phyloP scores from a whole-genome alignment of 2,329 filamentous ascomycete species.

The Ophiostoma piceae region DNA sequence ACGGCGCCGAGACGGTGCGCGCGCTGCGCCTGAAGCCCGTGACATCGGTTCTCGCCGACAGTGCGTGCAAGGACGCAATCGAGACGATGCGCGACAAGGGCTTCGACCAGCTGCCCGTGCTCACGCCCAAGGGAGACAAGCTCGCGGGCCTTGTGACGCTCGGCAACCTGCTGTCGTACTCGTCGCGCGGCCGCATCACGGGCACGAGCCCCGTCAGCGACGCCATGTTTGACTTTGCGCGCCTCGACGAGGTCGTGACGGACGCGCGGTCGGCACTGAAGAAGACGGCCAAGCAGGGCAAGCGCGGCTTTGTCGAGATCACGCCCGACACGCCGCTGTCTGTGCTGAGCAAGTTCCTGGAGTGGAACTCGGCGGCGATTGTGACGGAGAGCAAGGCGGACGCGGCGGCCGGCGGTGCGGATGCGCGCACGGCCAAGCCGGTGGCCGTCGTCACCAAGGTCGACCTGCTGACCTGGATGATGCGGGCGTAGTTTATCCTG shows the following conservation, averaged over 20 bases:
- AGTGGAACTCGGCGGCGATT: conserved; percentile 95
- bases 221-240: conserved; percentile 95
- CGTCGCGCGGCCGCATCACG: conserved; percentile 75
- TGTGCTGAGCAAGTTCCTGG: conserved; percentile 84
- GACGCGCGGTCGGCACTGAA: conserved; percentile 54
- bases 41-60: conserved; percentile 69
- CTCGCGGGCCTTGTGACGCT: conserved; percentile 92
- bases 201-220: conserved; percentile 69
- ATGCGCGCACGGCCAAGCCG: conserved; percentile 62
- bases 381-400: conserved; percentile 65
- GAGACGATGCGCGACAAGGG: conserved; percentile 98
- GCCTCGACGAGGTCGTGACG: conserved; percentile 83
- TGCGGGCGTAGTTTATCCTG: conserved; percentile 51
- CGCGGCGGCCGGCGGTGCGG: conserved; percentile 33
- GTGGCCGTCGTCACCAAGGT: conserved; percentile 94
- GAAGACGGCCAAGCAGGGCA: conserved; percentile 33
- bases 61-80: conserved; percentile 77
- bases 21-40: conserved; percentile 88
- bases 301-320: conserved; percentile 84
- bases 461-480: conserved; percentile 86
- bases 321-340: conserved; percentile 81
- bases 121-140: conserved; percentile 60
- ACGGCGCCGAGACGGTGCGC: conserved; percentile 71
- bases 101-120: conserved; percentile 94
- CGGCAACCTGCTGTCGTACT: conserved; percentile 86